phyloP scores from a whole-genome alignment of 2,329 filamentous ascomycete species.

The Fusarium beomiforme region DNA sequence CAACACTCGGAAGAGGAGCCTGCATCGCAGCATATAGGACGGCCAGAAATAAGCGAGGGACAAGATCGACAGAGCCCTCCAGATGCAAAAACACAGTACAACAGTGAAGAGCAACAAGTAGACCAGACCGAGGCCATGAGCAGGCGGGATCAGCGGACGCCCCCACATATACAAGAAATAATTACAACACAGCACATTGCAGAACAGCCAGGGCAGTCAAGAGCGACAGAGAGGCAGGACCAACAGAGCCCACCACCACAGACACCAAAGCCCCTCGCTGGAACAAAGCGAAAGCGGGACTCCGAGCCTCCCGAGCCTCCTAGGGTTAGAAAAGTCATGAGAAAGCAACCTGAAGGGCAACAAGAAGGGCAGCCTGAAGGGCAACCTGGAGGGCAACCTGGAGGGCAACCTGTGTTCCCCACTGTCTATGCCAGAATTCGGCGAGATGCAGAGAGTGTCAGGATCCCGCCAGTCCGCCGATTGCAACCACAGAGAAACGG shows the following conservation, averaged over 20 bases:
- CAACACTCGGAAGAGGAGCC: too few species aligned
- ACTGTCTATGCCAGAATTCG: neutral
- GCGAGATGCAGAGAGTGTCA: neutral
- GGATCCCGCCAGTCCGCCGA: neutral
- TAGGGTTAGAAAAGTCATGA: too few species aligned
- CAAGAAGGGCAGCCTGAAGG: too few species aligned
- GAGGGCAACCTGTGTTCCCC: neutral
- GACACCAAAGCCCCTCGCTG: neutral
- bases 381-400: too few species aligned
- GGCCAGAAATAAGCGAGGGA: neutral
- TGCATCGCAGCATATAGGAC: neutral
- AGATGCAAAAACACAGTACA: too few species aligned
- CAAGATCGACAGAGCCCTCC: too few species aligned
- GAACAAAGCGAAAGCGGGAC: neutral
- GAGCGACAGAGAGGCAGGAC: neutral
- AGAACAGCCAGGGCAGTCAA: neutral
- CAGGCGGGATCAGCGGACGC: neutral
- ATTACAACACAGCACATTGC: too few species aligned
- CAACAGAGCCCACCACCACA: neutral
- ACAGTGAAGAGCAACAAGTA: too few species aligned
- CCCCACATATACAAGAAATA: neutral
- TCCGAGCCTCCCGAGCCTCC: neutral
- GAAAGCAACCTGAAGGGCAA: too few species aligned
- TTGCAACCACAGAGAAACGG: neutral
- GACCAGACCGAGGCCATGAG: too few species aligned